Conservation (phyloP, 768 basidiomycete genomes). For the Lentinula boryana region DNA sequence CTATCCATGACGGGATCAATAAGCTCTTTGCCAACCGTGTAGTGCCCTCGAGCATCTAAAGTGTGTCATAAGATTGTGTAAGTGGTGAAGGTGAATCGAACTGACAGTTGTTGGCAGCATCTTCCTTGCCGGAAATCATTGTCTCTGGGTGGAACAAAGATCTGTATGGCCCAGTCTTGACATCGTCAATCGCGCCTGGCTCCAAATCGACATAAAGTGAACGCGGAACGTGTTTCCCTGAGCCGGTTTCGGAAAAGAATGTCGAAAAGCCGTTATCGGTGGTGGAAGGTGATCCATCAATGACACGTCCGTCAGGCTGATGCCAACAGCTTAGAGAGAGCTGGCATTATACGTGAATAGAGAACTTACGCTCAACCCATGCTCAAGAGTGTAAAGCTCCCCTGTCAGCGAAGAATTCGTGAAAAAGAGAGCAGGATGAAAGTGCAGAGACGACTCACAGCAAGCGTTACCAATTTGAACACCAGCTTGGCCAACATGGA, state of each 20-base stretch:
- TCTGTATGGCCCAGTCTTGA: slow-evolving; percentile 87
- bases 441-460: slow-evolving; percentile 50
- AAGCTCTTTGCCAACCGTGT: slow-evolving; percentile 97
- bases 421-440: slow-evolving; percentile 10
- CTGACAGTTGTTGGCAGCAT: slow-evolving; percentile 98
- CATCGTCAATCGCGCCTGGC: slow-evolving; percentile 93
- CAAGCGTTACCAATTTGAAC: slow-evolving; percentile 94
- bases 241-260: slow-evolving; percentile 94
- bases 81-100: slow-evolving; percentile 13
- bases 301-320: slow-evolving; percentile 89
- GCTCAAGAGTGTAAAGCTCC: slow-evolving; percentile 98
- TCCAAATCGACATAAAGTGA: slow-evolving; percentile 96
- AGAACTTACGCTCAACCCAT: slow-evolving; percentile 82
- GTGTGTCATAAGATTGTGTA: slow-evolving; percentile 10
- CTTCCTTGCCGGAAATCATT: slow-evolving; percentile 96
- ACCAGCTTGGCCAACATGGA: slow-evolving; percentile 97
- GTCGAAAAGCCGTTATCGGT: slow-evolving; percentile 90
- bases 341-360: not conserved
- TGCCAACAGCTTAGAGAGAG: slow-evolving; percentile 11
- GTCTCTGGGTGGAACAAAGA: slow-evolving; percentile 97
- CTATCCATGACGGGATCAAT: slow-evolving; percentile 97
- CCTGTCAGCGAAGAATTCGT: slow-evolving; percentile 38
- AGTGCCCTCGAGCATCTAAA: slow-evolving; percentile 93
- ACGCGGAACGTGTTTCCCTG: slow-evolving; percentile 93
- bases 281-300: slow-evolving; percentile 59